Percentiles rank a stretch among this genome's conserved stretches.
These are phyloP conservation scores for Lepidium sativum DNA, from an alignment of 345 rosid species.

Conservation along the genomic window DNA sequence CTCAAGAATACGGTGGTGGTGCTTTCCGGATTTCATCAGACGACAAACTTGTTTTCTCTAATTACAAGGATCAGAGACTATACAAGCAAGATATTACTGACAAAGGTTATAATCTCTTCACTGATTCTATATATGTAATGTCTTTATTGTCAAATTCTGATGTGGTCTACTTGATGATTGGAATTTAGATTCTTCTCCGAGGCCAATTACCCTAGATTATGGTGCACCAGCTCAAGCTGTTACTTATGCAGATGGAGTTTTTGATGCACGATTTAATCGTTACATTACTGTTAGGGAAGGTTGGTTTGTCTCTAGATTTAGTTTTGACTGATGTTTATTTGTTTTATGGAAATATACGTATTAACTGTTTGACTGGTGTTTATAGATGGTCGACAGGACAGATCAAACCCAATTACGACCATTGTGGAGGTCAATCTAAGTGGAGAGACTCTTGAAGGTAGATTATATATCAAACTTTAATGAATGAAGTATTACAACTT, in stretches of 20 bases:
- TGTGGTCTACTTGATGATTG: conserved; percentile 2
- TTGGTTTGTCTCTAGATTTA: background rate
- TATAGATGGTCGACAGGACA: conserved; percentile 58
- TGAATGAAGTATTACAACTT: background rate
- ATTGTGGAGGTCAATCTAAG: conserved; percentile 44
- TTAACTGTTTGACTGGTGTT: background rate
- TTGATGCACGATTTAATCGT: conserved; percentile 57
- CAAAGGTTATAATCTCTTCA: conserved; percentile 30
- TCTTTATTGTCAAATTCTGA: background rate
- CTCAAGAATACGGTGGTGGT: conserved; percentile 97
- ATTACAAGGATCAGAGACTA: conserved; percentile 80
- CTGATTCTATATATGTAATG: background rate
- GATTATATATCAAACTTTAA: background rate
- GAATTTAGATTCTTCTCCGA: conserved; percentile 43
- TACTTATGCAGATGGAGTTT: conserved; percentile 83
- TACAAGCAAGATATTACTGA: conserved; percentile 46
- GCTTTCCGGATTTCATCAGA: conserved; percentile 58
- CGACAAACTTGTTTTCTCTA: conserved; percentile 61
- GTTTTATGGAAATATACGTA: background rate
- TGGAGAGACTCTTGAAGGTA: conserved; percentile 51
- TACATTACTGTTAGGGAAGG: conserved; percentile 86
- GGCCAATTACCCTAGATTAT: conserved; percentile 74
- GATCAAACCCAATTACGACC: conserved; percentile 50
- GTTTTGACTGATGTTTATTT: background rate
- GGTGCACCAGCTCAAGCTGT: conserved; percentile 50